Percentiles rank a stretch among this genome's conserved stretches.
These are phyloP conservation scores for Pseudoperonospora humuli DNA, from an alignment of 352 stramenopile genomes.

Conservation along the genomic window DNA sequence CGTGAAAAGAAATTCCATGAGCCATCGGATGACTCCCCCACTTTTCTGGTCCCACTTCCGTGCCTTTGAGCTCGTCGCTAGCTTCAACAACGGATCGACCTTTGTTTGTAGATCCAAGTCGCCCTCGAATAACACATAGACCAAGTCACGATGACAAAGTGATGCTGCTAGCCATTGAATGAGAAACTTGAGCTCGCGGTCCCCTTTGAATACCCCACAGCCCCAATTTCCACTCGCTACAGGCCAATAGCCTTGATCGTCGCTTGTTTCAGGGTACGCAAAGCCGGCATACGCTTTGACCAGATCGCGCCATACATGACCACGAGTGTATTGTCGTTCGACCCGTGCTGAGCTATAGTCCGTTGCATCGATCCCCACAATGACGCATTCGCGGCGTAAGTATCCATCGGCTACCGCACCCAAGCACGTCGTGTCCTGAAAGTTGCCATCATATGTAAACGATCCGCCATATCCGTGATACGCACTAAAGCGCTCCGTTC, in stretches of 20 bases:
- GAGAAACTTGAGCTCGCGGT: constrained; percentile 72
- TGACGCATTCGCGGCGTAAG: constrained; percentile 41
- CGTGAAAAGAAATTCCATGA: constrained; percentile 22
- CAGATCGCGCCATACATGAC: constrained; percentile 53
- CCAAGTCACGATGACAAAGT: constrained; percentile 32
- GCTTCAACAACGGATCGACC: constrained; percentile 23
- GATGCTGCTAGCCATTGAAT: constrained; percentile 78
- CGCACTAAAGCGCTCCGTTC: constrained; percentile 45
- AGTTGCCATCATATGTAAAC: constrained; percentile 41
- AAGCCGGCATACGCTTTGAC: constrained; percentile 67
- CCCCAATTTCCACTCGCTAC: constrained; percentile 79
- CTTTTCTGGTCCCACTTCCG: constrained; percentile 20
- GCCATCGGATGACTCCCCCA: constrained; percentile 18
- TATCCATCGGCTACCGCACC: constrained; percentile 2
- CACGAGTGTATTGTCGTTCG: constrained; percentile 37
- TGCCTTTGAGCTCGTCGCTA: constrained; percentile 11
- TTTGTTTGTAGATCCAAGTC: constrained; percentile 35
- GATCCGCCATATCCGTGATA: constrained; percentile 57
- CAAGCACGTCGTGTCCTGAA: constrained; percentile 28
- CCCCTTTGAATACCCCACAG: constrained; percentile 67
- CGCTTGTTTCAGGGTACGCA: constrained; percentile 22
- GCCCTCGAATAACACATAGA: constrained; percentile 56
- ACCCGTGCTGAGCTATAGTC: constrained; percentile 39
- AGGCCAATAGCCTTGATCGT: constrained; percentile 23
- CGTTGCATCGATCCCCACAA: constrained; percentile 67